Percentiles rank a stretch among this genome's conserved stretches.
Conservation (phyloP, 2,329 filamentous ascomycete species). For the Pyricularia sp. region DNA sequence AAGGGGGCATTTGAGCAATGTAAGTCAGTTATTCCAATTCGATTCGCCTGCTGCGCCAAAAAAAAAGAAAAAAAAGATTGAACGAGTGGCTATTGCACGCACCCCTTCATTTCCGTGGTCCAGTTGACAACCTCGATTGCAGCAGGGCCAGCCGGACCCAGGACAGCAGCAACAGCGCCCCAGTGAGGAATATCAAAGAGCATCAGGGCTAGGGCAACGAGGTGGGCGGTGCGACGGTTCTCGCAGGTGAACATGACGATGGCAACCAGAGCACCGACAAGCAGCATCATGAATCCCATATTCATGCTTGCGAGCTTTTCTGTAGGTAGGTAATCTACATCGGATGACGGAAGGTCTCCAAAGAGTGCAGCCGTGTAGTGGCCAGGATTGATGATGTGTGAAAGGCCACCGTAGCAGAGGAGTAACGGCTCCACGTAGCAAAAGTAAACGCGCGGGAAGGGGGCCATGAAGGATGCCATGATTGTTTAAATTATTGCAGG, state of each 20-base stretch:
- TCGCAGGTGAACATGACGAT: slow-evolving; percentile 5
- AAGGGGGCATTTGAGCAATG: neutral
- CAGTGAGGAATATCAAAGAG: neutral
- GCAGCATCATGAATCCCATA: neutral
- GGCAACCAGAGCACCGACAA: neutral
- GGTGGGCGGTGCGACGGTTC: neutral
- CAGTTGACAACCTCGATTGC: neutral
- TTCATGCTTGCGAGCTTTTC: slow-evolving; percentile 3
- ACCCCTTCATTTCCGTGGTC: slow-evolving; percentile 1
- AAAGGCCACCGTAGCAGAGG: neutral
- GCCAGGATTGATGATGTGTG: neutral
- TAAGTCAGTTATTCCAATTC: neutral
- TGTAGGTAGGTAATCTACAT: neutral
- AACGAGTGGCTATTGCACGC: neutral
- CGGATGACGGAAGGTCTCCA: neutral
- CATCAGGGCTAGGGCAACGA: neutral
- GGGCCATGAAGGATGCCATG: slow-evolving; percentile 6
- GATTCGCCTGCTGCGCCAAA: neutral
- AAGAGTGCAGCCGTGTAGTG: slow-evolving; percentile 1
- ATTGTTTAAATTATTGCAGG: neutral
- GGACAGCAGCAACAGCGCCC: neutral
- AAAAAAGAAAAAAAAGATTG: neutral
- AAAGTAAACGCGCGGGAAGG: slow-evolving; percentile 4
- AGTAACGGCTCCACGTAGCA: slow-evolving; percentile 5
- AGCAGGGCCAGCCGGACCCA: neutral